Conservation (phyloP, 2,329 filamentous ascomycete species). For the Colletotrichum sidae region DNA sequence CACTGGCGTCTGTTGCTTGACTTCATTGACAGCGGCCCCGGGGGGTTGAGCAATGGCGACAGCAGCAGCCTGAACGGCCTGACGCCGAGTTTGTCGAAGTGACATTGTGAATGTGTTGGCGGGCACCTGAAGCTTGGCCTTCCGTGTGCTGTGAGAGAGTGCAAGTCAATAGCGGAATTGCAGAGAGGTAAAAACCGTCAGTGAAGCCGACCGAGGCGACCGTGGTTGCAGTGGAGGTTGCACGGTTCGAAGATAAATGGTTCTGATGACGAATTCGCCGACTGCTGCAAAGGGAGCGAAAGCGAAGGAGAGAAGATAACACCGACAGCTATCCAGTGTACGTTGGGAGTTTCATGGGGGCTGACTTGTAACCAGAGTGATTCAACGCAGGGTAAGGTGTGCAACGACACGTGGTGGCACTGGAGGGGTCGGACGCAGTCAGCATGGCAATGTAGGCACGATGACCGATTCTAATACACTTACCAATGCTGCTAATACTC, state of each 20-base stretch:
- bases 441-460: too few relatives aligned
- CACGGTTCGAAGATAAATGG: conserved; percentile 36
- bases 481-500: too few relatives aligned
- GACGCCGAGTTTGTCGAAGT: conserved; percentile 52
- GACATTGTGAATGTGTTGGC: conserved; percentile 47
- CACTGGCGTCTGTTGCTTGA: conserved; percentile 41
- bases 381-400: too few relatives aligned
- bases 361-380: too few relatives aligned
- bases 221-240: conserved; percentile 37
- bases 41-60: conserved; percentile 18
- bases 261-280: conserved; percentile 18
- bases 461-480: too few relatives aligned
- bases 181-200: conserved; percentile 29
- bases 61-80: conserved; percentile 48
- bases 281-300: conserved; percentile 9
- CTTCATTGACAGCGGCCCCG: conserved; percentile 16
- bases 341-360: too few relatives aligned
- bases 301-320: not conserved
- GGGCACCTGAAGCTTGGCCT: not conserved
- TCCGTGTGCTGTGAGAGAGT: not conserved
- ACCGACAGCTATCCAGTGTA: too few relatives aligned
- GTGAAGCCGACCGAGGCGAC: conserved; percentile 31
- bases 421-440: too few relatives aligned
- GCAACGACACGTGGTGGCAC: too few relatives aligned
- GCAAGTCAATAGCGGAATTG: conserved; percentile 11